Conservation (phyloP, 257 asterid genomes). For the Scutellaria minor region DNA sequence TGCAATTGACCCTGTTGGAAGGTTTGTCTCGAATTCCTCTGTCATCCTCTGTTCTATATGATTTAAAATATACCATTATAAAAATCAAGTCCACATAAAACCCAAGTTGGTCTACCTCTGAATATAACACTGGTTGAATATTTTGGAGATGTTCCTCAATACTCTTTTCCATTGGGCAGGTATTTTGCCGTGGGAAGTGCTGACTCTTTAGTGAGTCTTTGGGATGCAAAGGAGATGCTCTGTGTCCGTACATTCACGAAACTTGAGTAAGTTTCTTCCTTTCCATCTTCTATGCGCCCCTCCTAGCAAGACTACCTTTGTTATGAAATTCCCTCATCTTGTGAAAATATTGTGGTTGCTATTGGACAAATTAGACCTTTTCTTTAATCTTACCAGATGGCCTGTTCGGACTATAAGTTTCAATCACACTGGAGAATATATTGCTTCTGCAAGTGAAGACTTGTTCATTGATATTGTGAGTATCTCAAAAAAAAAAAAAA, state of each 20-base stretch:
- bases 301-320: constrained; percentile 8
- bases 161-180: constrained; percentile 46
- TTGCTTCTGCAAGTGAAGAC: constrained; percentile 98
- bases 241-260: constrained; percentile 92
- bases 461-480: constrained; percentile 93
- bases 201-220: constrained; percentile 95
- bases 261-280: constrained; percentile 71
- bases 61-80: background rate
- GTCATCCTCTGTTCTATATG: constrained; percentile 8
- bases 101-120: background rate
- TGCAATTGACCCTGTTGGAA: constrained; percentile 94
- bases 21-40: constrained; percentile 50
- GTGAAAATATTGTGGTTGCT: background rate
- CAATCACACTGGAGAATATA: constrained; percentile 89
- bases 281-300: constrained; percentile 8
- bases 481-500: constrained; percentile 6
- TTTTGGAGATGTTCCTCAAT: constrained; percentile 23
- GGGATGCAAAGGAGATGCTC: constrained; percentile 96
- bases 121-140: background rate
- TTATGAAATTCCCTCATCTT: background rate
- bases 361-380: constrained; percentile 15
- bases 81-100: background rate
- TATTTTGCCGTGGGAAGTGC: constrained; percentile 99
- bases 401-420: constrained; percentile 98
- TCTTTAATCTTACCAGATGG: constrained; percentile 64